phyloP scores from a whole-genome alignment of 78 protist genomes.

The Dictyostelium discoideum region DNA sequence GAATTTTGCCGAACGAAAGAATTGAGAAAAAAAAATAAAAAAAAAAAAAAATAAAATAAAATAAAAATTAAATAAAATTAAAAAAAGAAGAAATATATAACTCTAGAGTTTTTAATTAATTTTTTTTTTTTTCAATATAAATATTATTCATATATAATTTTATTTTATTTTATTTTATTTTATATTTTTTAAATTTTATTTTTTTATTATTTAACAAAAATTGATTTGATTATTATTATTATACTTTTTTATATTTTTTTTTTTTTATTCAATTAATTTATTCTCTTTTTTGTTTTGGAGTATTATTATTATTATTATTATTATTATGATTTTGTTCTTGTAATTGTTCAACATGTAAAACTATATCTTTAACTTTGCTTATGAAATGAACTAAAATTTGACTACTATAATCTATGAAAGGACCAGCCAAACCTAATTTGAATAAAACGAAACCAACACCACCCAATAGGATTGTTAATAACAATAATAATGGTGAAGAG shows the following conservation, averaged over 20 bases:
- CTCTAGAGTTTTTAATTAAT: too few relatives aligned
- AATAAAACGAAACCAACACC: conserved; percentile 35
- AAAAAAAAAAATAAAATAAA: background rate
- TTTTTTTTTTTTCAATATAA: too few relatives aligned
- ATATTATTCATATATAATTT: too few relatives aligned
- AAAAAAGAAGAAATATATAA: too few relatives aligned
- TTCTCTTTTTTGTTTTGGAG: background rate
- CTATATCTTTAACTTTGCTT: conserved; percentile 39
- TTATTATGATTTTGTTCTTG: background rate
- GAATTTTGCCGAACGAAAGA: background rate
- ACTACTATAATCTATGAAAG: conserved; percentile 49
- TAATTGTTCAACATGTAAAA: conserved; percentile 60
- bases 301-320: background rate
- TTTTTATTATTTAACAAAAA: too few relatives aligned
- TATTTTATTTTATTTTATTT: too few relatives aligned
- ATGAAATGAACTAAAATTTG: conserved; percentile 42
- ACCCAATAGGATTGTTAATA: conserved; percentile 65
- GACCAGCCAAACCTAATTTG: conserved; percentile 50
- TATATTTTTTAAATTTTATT: background rate
- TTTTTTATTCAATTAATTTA: background rate
- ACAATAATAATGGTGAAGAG: conserved; percentile 60
- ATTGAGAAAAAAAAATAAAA: background rate
- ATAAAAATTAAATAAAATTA: background rate
- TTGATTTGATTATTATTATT: too few relatives aligned
- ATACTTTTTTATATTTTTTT: background rate